phyloP scores from a whole-genome alignment of 768 basidiomycete species.

The Coprinellus micaceus region DNA sequence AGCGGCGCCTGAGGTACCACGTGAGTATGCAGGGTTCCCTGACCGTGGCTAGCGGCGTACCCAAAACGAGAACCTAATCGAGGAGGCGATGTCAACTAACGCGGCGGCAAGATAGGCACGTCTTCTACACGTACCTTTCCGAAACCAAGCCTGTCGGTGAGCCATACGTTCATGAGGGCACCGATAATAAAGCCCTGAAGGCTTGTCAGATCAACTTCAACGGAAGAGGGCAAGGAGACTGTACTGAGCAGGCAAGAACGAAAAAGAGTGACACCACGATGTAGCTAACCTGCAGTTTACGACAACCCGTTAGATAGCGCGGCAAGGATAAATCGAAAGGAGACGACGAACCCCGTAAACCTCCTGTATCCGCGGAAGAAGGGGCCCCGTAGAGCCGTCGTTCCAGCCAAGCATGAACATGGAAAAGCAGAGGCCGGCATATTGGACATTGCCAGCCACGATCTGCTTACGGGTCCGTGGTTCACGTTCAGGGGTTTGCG shows the following conservation, averaged over 20 bases:
- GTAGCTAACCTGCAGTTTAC: constrained; percentile 49
- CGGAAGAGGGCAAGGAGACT: constrained; percentile 7
- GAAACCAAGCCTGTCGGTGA: constrained; percentile 38
- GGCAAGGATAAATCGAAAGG: no score
- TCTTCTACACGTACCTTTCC: constrained; percentile 34
- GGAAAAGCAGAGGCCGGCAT: constrained; percentile 50
- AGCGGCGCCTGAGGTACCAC: constrained; percentile 37
- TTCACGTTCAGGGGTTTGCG: neutral
- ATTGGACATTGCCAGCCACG: constrained; percentile 38
- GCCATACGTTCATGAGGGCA: constrained; percentile 35
- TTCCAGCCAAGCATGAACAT: constrained; percentile 74
- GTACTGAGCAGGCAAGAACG: constrained; percentile 38
- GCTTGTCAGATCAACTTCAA: neutral
- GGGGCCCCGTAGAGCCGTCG: constrained; percentile 69
- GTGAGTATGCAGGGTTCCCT: neutral
- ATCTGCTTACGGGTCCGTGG: constrained; percentile 20
- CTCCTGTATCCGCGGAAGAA: constrained; percentile 67
- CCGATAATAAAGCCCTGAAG: constrained; percentile 38
- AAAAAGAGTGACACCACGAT: constrained; percentile 61
- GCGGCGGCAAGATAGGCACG: neutral
- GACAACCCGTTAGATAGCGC: neutral
- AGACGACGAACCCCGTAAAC: constrained; percentile 45
- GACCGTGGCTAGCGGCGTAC: neutral
- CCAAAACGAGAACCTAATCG: constrained; percentile 3
- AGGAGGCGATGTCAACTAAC: neutral